Conservation (phyloP, 164 flowering plant species). For the Annona squamosa region DNA sequence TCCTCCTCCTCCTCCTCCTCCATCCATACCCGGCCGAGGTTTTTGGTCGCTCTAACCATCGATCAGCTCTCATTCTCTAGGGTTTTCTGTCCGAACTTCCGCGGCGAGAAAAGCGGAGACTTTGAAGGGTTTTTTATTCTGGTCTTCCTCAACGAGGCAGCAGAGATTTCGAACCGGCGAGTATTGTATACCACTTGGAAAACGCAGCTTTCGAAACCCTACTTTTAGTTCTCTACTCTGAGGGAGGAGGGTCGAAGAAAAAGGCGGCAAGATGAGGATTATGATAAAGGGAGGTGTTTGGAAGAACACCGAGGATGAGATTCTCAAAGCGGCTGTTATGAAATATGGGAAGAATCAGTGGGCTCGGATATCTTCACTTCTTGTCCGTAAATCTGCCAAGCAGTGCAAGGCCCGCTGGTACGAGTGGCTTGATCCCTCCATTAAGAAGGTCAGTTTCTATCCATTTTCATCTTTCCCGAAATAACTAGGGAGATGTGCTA, state of each 20-base stretch:
- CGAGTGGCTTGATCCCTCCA: slow-evolving; percentile 99
- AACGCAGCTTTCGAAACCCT: background rate
- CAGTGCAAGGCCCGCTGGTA: slow-evolving; percentile 99
- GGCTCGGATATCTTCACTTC: slow-evolving; percentile 91
- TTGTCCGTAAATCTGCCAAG: slow-evolving; percentile 92
- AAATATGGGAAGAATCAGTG: slow-evolving; percentile 98
- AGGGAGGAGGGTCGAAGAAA: slow-evolving; percentile 4
- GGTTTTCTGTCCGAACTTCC: background rate
- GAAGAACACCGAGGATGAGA: slow-evolving; percentile 99
- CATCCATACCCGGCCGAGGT: background rate
- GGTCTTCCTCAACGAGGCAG: too few species aligned
- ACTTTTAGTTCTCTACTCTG: background rate
- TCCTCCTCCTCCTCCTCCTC: too few species aligned
- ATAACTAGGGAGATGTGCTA: background rate
- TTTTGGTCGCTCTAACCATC: background rate
- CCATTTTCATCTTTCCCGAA: background rate
- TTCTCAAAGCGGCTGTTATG: slow-evolving; percentile 95
- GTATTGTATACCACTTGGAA: background rate
- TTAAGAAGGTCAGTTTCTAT: slow-evolving; percentile 56
- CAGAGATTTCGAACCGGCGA: background rate
- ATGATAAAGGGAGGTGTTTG: slow-evolving; percentile 98
- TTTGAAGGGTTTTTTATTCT: too few species aligned
- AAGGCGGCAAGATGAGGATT: slow-evolving; percentile 80
- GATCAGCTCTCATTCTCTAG: background rate
- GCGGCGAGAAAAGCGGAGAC: background rate